Conservation (phyloP, 2,329 filamentous ascomycete species). For the Paecilomyces variotii region DNA sequence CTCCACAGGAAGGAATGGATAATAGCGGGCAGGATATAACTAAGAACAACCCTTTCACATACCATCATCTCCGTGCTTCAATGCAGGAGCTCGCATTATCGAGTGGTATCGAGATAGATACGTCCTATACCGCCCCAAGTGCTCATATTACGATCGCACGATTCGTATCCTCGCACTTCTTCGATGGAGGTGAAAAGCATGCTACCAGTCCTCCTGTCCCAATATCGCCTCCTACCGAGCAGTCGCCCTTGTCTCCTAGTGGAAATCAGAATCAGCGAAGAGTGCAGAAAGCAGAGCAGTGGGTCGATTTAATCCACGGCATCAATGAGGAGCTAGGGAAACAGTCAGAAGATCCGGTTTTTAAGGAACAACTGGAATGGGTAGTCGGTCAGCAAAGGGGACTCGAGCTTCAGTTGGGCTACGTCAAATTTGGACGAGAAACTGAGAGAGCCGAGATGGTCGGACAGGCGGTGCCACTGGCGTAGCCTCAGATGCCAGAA, state of each 20-base stretch:
- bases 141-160: neutral
- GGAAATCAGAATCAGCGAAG: neutral
- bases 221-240: neutral
- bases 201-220: neutral
- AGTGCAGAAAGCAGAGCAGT: neutral
- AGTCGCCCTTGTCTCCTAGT: neutral
- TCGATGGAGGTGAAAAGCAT: neutral
- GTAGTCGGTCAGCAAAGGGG: neutral
- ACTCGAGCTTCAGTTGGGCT: neutral
- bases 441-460: neutral
- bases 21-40: neutral
- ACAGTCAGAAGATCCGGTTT: neutral
- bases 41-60: neutral
- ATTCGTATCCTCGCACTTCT: neutral
- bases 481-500: neutral
- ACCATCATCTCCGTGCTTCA: neutral
- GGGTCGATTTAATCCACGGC: neutral
- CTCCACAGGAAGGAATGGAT: neutral
- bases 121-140: neutral
- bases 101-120: neutral
- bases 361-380: neutral
- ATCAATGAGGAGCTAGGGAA: neutral
- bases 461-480: neutral
- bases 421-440: neutral
- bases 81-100: neutral